A percentile compares a stretch with the other conserved stretches of the same genome.
Conservation (phyloP, 2,329 filamentous ascomycete species). For the Neonectria punicea region DNA sequence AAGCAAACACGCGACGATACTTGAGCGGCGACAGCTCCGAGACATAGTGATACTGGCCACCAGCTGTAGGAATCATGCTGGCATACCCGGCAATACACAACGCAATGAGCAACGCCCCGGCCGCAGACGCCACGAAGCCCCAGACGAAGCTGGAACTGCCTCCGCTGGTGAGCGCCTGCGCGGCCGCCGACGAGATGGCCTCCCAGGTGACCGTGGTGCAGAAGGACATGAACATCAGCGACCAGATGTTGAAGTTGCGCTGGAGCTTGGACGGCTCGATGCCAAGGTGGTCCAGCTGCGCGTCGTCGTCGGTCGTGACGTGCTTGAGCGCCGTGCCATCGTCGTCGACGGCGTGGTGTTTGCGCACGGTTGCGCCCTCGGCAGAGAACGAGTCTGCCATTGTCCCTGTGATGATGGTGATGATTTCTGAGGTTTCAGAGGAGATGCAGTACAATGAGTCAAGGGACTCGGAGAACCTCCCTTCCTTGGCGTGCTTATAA, state of each 20-base stretch:
- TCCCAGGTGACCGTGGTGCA: conserved; percentile 27
- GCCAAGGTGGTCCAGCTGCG: conserved; percentile 9
- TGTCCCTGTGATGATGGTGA: no score
- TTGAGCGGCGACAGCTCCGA: conserved; percentile 15
- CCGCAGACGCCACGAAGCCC: conserved; percentile 10
- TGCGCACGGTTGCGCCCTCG: no score
- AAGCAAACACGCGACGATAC: conserved; percentile 11
- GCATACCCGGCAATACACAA: conserved; percentile 16
- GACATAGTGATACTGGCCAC: conserved; percentile 23
- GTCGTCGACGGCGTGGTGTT: background rate
- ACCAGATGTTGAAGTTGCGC: conserved; percentile 23
- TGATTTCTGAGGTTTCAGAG: no score
- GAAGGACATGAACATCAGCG: conserved; percentile 22
- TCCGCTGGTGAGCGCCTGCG: conserved; percentile 9
- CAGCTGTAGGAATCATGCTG: conserved; percentile 20
- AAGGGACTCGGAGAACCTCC: no score
- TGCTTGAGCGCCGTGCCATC: background rate
- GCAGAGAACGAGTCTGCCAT: no score
- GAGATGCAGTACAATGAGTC: no score
- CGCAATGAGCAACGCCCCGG: background rate
- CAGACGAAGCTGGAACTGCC: conserved; percentile 24
- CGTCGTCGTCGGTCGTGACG: conserved; percentile 1
- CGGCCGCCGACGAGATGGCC: conserved; percentile 8
- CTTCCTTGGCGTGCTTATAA: no score
- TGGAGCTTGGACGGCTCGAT: conserved; percentile 19